Evolutionary conservation across 2,329 filamentous ascomycete species (phyloP).

Genomic region (Aspergillus eucalypticola): DNA sequence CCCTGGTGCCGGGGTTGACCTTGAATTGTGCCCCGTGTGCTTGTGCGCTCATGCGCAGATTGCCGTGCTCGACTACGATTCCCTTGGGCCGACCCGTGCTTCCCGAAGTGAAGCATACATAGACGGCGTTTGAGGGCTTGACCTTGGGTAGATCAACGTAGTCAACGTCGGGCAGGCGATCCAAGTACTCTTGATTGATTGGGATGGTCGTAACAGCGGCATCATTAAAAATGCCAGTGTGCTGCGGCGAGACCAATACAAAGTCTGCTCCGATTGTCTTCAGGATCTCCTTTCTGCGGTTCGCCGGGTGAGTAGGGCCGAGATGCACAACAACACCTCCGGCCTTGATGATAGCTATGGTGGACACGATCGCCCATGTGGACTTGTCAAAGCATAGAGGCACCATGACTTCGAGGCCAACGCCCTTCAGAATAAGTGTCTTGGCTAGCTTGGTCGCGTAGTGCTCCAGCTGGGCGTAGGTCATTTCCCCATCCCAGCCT

Average conservation of each 20-base stretch:
- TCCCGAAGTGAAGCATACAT: slow-evolving; percentile 2
- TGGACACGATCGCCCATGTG: not conserved
- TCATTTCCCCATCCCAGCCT: slow-evolving; percentile 4
- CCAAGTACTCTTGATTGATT: not conserved
- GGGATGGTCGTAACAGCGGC: not conserved
- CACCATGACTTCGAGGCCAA: not conserved
- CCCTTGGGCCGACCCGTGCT: slow-evolving; percentile 1
- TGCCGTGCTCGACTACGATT: slow-evolving; percentile 1
- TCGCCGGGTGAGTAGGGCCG: not conserved
- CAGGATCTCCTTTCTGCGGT: not conserved
- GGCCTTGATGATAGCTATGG: not conserved
- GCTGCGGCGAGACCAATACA: not conserved
- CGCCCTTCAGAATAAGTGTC: not conserved
- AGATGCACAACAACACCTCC: slow-evolving; percentile 4
- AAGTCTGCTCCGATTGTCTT: not conserved
- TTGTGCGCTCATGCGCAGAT: not conserved
- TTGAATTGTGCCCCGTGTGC: not conserved
- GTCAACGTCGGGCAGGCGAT: not conserved
- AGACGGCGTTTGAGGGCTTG: not conserved
- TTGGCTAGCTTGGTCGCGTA: not conserved
- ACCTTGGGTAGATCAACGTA: not conserved
- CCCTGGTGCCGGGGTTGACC: not conserved
- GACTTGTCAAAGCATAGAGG: slow-evolving; percentile 6
- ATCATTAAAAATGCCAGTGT: not conserved
- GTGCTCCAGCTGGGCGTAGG: not conserved